Conservation (phyloP, 495 filamentous ascomycete species). For the Tetracladium marchalianum region DNA sequence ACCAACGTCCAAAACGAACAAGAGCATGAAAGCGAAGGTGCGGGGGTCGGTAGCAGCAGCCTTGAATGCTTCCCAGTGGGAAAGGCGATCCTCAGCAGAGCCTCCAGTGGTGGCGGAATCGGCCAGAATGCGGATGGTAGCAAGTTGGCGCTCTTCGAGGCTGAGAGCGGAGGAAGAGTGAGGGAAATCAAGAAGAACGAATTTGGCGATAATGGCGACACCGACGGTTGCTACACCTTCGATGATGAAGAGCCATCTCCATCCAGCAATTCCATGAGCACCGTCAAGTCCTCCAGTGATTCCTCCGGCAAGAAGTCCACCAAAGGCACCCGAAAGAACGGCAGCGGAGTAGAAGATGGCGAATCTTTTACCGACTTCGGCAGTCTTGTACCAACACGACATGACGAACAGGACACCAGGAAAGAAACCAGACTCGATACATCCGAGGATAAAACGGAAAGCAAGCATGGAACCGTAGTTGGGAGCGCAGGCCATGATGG, state of each 20-base stretch:
- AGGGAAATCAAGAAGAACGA: slow-evolving; percentile 48
- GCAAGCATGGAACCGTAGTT: slow-evolving; percentile 26
- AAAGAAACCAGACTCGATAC: slow-evolving; percentile 48
- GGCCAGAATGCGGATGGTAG: slow-evolving; percentile 21
- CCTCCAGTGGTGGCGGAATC: slow-evolving; percentile 17
- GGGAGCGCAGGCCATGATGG: slow-evolving; percentile 29
- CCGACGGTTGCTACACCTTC: slow-evolving; percentile 42
- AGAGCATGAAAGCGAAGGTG: slow-evolving; percentile 19
- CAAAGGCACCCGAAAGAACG: slow-evolving; percentile 40
- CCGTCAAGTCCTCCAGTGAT: slow-evolving; percentile 20
- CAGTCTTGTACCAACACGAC: slow-evolving; percentile 41
- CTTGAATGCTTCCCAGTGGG: slow-evolving; percentile 21
- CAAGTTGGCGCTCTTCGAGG: slow-evolving; percentile 22
- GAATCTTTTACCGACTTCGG: slow-evolving; percentile 39
- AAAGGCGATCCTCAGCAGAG: slow-evolving; percentile 11
- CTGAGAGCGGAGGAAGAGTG: slow-evolving; percentile 30
- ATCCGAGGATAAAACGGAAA: slow-evolving; percentile 45
- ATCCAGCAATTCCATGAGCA: slow-evolving; percentile 29
- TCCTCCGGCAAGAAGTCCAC: slow-evolving; percentile 37
- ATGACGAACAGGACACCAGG: slow-evolving; percentile 41
- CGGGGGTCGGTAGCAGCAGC: slow-evolving; percentile 20
- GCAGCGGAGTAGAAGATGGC: slow-evolving; percentile 41
- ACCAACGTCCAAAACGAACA: slow-evolving; percentile 29
- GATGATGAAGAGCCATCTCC: slow-evolving; percentile 44
- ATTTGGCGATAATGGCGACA: slow-evolving; percentile 40